Evolutionary conservation across 1,139 yeast genomes (phyloP).

Genomic region (Debaryomyces singareniensis): DNA sequence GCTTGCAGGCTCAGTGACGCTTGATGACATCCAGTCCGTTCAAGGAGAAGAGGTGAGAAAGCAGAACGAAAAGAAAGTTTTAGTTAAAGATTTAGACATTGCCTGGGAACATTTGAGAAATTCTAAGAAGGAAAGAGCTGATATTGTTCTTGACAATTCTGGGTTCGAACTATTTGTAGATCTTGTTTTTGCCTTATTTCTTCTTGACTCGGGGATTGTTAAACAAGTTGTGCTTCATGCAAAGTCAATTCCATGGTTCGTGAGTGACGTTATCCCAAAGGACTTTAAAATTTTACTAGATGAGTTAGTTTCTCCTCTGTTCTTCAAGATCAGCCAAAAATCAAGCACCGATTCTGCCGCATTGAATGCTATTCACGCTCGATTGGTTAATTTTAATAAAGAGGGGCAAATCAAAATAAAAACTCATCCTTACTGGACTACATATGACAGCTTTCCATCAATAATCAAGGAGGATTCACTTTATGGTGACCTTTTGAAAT

Average conservation of each 20-base stretch:
- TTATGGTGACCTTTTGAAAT: conserved; percentile 42
- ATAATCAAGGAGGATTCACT: conserved; percentile 42
- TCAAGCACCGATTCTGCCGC: conserved; percentile 15
- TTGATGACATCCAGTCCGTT: conserved; percentile 82
- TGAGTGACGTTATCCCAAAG: conserved; percentile 84
- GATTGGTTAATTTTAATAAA: conserved; percentile 42
- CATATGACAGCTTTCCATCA: conserved; percentile 65
- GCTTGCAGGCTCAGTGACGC: conserved; percentile 67
- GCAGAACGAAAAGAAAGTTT: conserved; percentile 74
- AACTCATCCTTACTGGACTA: conserved; percentile 83
- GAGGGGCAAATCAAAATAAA: conserved; percentile 49
- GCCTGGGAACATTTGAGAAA: conserved; percentile 52
- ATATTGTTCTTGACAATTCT: conserved; percentile 86
- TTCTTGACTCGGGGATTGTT: conserved; percentile 65
- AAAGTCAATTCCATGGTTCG: conserved; percentile 94
- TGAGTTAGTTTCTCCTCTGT: conserved; percentile 47
- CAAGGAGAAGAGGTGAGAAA: conserved; percentile 89
- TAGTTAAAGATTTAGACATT: conserved; percentile 64
- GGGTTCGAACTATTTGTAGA: conserved; percentile 95
- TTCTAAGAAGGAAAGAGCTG: conserved; percentile 46
- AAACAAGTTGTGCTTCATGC: conserved; percentile 72
- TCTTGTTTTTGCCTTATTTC: conserved; percentile 63
- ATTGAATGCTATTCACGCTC: conserved; percentile 38
- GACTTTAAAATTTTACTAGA: conserved; percentile 60
- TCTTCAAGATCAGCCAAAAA: conserved; percentile 45